A percentile compares a stretch with the other conserved stretches of the same genome.
Evolutionary conservation across 495 filamentous ascomycete species (phyloP).

Genomic region (Chaetomidium leptoderma): DNA sequence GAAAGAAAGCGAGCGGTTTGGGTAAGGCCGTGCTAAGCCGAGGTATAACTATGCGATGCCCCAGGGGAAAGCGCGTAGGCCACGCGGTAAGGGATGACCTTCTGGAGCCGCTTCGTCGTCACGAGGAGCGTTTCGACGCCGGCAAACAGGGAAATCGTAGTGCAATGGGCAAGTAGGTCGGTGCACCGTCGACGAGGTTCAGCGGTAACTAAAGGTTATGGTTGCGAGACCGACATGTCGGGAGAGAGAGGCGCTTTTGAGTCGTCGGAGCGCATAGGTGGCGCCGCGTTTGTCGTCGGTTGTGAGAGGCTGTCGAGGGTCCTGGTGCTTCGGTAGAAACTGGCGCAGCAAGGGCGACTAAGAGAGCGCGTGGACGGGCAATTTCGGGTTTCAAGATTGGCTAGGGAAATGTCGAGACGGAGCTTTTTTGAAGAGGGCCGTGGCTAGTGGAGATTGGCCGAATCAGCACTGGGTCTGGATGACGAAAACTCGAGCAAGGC

Average conservation of each 20-base stretch:
- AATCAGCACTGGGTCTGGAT: conserved; percentile 15
- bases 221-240: conserved; percentile 13
- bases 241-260: conserved; percentile 1
- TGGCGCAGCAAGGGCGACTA: conserved; percentile 3
- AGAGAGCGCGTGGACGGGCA: not conserved
- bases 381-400: conserved; percentile 5
- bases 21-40: conserved; percentile 11
- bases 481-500: conserved; percentile 23
- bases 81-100: not conserved
- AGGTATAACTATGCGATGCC: not conserved
- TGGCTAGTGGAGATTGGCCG: conserved; percentile 20
- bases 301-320: not conserved
- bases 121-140: not conserved
- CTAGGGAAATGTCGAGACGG: not conserved
- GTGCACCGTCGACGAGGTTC: not conserved
- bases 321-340: not conserved
- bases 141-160: not conserved
- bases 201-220: not conserved
- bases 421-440: conserved; percentile 15
- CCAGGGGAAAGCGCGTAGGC: not conserved
- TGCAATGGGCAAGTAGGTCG: not conserved
- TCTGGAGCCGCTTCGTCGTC: not conserved
- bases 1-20: not conserved
- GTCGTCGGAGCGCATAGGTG: conserved; percentile 14
- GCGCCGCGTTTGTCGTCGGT: not conserved